Percentiles rank a stretch among this genome's conserved stretches.
Conservation (phyloP, 129 eudicot genomes). For the Tagetes patula region DNA sequence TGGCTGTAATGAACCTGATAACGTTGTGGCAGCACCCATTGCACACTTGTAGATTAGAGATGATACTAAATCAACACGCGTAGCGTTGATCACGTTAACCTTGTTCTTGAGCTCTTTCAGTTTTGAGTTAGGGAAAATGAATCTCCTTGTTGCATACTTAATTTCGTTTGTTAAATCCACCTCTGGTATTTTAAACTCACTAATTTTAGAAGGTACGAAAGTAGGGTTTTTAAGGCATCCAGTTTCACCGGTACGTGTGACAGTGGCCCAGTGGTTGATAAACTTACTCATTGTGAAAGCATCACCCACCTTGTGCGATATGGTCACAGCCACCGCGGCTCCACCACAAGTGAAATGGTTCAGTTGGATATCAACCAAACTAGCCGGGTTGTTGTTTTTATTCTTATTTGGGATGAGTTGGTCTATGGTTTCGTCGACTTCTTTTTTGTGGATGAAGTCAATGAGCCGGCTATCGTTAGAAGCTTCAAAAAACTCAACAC, state of each 20-base stretch:
- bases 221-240: constrained; percentile 5
- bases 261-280: constrained; percentile 26
- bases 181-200: not conserved
- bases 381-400: not conserved
- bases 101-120: constrained; percentile 18
- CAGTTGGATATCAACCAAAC: too few relatives aligned
- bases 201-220: not conserved
- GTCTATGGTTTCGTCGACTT: constrained; percentile 15
- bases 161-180: not conserved
- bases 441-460: not conserved
- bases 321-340: constrained; percentile 13
- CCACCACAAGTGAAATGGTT: constrained; percentile 25
- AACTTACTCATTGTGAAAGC: not conserved
- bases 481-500: constrained; percentile 22
- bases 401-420: constrained; percentile 10
- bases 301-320: constrained; percentile 21
- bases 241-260: not conserved
- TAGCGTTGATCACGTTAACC: constrained; percentile 12
- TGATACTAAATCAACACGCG: constrained; percentile 24
- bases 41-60: constrained; percentile 19
- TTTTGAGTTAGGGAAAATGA: constrained; percentile 29
- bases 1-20: constrained; percentile 8
- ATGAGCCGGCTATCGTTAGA: constrained; percentile 1
- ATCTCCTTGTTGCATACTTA: constrained; percentile 9
- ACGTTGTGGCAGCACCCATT: constrained; percentile 1